Evolutionary conservation across 768 basidiomycete species (phyloP).

Genomic region (Trametes villosa): DNA sequence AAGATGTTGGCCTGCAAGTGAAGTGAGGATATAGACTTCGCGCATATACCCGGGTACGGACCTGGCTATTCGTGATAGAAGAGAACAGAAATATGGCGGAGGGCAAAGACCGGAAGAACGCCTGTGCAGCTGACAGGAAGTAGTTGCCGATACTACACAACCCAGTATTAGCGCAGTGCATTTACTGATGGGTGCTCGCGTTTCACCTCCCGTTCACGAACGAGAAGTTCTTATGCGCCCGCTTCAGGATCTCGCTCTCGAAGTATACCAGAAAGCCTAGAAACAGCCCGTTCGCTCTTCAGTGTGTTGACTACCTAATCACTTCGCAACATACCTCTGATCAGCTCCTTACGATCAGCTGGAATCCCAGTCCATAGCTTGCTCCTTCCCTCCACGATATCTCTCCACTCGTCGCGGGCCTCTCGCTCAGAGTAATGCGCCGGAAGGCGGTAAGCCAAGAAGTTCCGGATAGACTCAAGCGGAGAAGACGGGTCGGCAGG

Average conservation of each 20-base stretch:
- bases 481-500: slow-evolving; percentile 59
- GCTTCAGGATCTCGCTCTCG: slow-evolving; percentile 82
- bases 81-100: slow-evolving; percentile 36
- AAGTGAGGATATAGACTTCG: slow-evolving; percentile 9
- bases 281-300: not conserved
- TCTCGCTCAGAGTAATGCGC: slow-evolving; percentile 66
- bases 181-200: slow-evolving; percentile 18
- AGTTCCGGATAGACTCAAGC: slow-evolving; percentile 70
- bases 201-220: slow-evolving; percentile 86
- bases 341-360: slow-evolving; percentile 87
- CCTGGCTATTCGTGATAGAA: slow-evolving; percentile 53
- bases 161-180: not conserved
- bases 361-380: slow-evolving; percentile 85
- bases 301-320: not conserved
- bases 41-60: slow-evolving; percentile 41
- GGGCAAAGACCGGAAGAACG: slow-evolving; percentile 90
- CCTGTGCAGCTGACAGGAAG: slow-evolving; percentile 86
- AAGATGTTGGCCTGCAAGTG: slow-evolving; percentile 69
- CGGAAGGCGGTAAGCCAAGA: slow-evolving; percentile 84
- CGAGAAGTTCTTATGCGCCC: slow-evolving; percentile 93
- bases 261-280: slow-evolving; percentile 92
- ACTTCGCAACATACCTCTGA: slow-evolving; percentile 63
- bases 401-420: slow-evolving; percentile 89
- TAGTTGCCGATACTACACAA: slow-evolving; percentile 80
- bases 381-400: slow-evolving; percentile 88